These are phyloP conservation scores for Coemansia sp. DNA, from an alignment of 192 early-diverging fungal genomes.

Conservation along the genomic window DNA sequence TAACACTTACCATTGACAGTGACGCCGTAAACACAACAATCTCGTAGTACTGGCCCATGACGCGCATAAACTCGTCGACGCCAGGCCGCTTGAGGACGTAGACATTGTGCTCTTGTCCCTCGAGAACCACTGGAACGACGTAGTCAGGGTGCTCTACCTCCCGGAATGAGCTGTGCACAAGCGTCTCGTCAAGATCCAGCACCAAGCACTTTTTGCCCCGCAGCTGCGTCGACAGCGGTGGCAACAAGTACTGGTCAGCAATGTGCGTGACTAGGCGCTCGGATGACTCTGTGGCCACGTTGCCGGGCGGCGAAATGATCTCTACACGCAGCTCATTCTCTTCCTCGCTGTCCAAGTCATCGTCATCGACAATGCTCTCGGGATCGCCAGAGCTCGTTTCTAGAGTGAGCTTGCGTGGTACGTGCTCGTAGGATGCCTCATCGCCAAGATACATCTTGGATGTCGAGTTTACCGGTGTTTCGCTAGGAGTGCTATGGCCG, in stretches of 20 bases:
- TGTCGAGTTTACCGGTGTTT: constrained; percentile 43
- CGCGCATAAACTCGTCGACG: constrained; percentile 87
- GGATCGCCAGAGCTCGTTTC: constrained; percentile 45
- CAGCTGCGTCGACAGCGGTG: constrained; percentile 67
- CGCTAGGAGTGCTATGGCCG: constrained; percentile 27
- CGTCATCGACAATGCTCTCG: constrained; percentile 42
- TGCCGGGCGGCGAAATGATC: constrained; percentile 49
- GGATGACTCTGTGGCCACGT: constrained; percentile 45
- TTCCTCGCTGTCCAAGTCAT: constrained; percentile 34
- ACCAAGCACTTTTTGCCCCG: constrained; percentile 87
- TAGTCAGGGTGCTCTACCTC: constrained; percentile 80
- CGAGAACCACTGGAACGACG: constrained; percentile 90
- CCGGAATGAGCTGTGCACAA: constrained; percentile 93
- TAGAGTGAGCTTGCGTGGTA: constrained; percentile 36
- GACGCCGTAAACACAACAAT: constrained; percentile 95
- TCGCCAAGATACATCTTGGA: constrained; percentile 46
- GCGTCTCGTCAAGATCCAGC: constrained; percentile 95
- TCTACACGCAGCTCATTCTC: constrained; percentile 46
- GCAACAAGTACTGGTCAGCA: constrained; percentile 56
- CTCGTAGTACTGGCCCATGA: constrained; percentile 86
- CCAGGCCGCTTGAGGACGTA: constrained; percentile 96
- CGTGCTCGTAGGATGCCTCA: constrained; percentile 36
- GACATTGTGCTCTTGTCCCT: constrained; percentile 86
- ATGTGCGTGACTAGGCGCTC: constrained; percentile 50
- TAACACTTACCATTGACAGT: constrained; percentile 66